Percentiles rank a stretch among this genome's conserved stretches.
Evolutionary conservation across 768 basidiomycete species (phyloP).

Genomic region (Neoboletus subvelutipes): DNA sequence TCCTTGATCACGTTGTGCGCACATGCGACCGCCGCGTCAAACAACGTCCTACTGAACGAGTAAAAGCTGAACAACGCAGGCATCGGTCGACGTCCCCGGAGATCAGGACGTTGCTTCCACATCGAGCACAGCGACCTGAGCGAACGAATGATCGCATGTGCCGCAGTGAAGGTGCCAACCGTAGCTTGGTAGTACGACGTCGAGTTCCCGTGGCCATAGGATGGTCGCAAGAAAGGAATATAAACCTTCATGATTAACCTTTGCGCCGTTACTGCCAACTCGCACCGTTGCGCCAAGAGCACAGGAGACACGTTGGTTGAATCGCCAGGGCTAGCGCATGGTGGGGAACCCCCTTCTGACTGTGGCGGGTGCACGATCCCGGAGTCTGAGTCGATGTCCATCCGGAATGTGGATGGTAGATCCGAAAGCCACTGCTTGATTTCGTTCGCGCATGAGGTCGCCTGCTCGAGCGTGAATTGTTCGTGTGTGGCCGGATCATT

Average conservation of each 20-base stretch:
- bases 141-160: slow-evolving; percentile 61
- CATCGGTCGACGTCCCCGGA: slow-evolving; percentile 33
- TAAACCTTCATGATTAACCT: slow-evolving; percentile 63
- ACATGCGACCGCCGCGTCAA: slow-evolving; percentile 66
- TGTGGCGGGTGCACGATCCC: slow-evolving; percentile 14
- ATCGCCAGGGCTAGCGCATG: slow-evolving; percentile 16
- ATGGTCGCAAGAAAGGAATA: slow-evolving; percentile 59
- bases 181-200: slow-evolving; percentile 51
- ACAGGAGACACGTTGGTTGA: slow-evolving; percentile 31
- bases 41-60: slow-evolving; percentile 58
- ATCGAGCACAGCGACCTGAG: slow-evolving; percentile 41
- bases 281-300: slow-evolving; percentile 53
- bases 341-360: slow-evolving; percentile 4
- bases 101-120: slow-evolving; percentile 37
- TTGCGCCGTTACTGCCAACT: slow-evolving; percentile 60
- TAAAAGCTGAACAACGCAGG: slow-evolving; percentile 57
- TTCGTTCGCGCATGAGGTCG: slow-evolving; percentile 54
- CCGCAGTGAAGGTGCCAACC: slow-evolving; percentile 60
- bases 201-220: slow-evolving; percentile 23
- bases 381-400: slow-evolving; percentile 38
- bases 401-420: slow-evolving; percentile 51
- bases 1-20: slow-evolving; percentile 61
- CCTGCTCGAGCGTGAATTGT: slow-evolving; percentile 59
- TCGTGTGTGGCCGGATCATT: slow-evolving; percentile 27
- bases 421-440: slow-evolving; percentile 52